Evolutionary conservation across 371 early-diverging fungal genomes (phyloP).

Genomic region (Mortierella sp.): DNA sequence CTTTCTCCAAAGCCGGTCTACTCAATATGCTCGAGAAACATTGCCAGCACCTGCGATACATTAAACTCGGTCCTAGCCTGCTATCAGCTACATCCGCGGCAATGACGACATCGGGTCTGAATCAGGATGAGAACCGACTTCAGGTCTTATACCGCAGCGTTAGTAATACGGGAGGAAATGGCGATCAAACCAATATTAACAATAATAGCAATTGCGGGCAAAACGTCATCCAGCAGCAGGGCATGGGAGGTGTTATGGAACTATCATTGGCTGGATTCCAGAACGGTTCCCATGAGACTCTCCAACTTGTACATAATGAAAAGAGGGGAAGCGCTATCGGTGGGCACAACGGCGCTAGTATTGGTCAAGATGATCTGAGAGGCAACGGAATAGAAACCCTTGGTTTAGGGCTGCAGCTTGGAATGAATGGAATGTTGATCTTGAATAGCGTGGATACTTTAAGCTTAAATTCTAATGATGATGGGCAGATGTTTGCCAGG

Average conservation of each 20-base stretch:
- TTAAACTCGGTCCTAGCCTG: conserved; percentile 32
- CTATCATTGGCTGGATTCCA: conserved; percentile 23
- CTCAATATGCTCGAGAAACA: conserved; percentile 73
- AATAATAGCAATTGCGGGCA: not conserved
- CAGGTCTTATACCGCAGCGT: conserved; percentile 10
- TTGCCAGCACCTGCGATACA: conserved; percentile 66
- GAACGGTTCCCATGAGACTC: conserved; percentile 1
- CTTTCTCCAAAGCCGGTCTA: conserved; percentile 72
- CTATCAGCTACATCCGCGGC: conserved; percentile 48
- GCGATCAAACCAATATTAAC: not conserved
- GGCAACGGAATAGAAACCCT: conserved; percentile 10
- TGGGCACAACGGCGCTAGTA: not conserved
- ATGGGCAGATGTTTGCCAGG: conserved; percentile 4
- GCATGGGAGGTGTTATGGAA: conserved; percentile 19
- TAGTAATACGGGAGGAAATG: too few species aligned
- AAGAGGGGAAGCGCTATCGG: conserved; percentile 9
- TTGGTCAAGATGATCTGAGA: conserved; percentile 3
- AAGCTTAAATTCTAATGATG: not conserved
- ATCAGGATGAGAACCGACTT: conserved; percentile 1
- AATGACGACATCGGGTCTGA: not conserved
- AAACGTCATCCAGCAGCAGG: not conserved
- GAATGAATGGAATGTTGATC: conserved; percentile 47
- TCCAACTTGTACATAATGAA: conserved; percentile 32
- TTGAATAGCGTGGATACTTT: conserved; percentile 36
- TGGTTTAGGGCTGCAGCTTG: conserved; percentile 36